Evolutionary conservation across 345 rosid genomes (phyloP), one percentile per base, ranked within the genome.

Genomic region (Linum lewisii): DNA sequence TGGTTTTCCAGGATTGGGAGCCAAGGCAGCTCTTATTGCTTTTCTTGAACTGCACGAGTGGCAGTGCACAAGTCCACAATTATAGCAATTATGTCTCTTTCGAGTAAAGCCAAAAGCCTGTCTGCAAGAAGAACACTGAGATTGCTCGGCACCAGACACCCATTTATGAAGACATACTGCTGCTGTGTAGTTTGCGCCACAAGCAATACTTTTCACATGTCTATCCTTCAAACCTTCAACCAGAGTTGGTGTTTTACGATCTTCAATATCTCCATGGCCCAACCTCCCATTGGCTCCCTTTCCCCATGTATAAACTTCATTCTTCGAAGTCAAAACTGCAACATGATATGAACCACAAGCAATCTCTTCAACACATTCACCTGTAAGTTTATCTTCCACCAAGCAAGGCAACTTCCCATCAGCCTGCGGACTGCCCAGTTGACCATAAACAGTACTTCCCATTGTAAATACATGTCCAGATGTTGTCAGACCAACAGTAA

Each of bases 51-150:
- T 88, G 79, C 98, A 92, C 0, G 98, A 79, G 74, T 88, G 98
- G 74, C 98, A 92, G 64, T 88, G 95, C 71, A 92, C 93, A 55
- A 88, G 93, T 45, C 98, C 98, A 79, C 98, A 92, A 56, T 92
- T 88, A 57, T 88, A 92, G 78, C 98, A 92, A 66, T 88, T 92
- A 74, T 88, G 98, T 63, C 93, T 80, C 67, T 92, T 92, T 50
- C 95, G 72, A 60, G 97, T 92, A 76, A 92, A 88, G 44, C 97
- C 97, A 58, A 92, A 88, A 52, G 95, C 87, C 66, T 83, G 95
- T 68, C 93, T 82, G 69, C 98, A 92, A n/a, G 87, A 78, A 7
- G 98, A 84, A 63, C 97, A 92, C 36, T 88, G 97, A 66, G 91
- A 83, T 73, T 86, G 95, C 73, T 92, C 98, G 4, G 86, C 80